These are phyloP conservation scores for Ophiocordyceps camponoti-floridani DNA, from an alignment of 2,329 filamentous ascomycete species.

Conservation along the genomic window DNA sequence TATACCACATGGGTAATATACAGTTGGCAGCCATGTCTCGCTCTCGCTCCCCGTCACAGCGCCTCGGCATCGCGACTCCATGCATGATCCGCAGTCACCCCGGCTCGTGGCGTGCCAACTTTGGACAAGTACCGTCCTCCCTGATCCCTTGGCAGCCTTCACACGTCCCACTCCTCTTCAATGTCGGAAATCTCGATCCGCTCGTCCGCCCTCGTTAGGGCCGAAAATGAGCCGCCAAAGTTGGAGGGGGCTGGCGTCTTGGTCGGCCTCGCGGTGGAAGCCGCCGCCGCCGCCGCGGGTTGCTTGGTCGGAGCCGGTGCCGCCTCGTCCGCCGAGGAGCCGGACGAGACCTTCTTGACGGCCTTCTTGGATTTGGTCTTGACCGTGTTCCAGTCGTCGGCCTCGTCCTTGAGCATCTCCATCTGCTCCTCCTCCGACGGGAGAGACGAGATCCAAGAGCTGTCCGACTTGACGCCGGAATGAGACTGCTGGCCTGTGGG, in stretches of 20 bases:
- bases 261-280: slow-evolving; percentile 8
- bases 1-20: slow-evolving; percentile 1
- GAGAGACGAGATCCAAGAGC: slow-evolving; percentile 29
- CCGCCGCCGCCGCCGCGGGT: neutral
- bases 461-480: slow-evolving; percentile 14
- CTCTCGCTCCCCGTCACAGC: neutral
- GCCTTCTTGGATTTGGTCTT: slow-evolving; percentile 26
- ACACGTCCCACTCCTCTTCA: slow-evolving; percentile 36
- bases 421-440: slow-evolving; percentile 47
- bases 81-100: neutral
- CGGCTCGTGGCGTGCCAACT: neutral
- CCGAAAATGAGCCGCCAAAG: slow-evolving; percentile 30
- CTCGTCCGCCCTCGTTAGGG: slow-evolving; percentile 23
- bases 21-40: slow-evolving; percentile 1
- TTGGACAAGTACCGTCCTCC: neutral
- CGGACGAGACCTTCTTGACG: slow-evolving; percentile 16
- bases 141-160: slow-evolving; percentile 3
- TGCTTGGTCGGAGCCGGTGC: slow-evolving; percentile 14
- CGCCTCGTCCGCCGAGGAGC: slow-evolving; percentile 16
- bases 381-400: slow-evolving; percentile 43
- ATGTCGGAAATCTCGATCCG: slow-evolving; percentile 16
- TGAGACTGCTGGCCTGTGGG: slow-evolving; percentile 5
- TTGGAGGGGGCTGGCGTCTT: slow-evolving; percentile 15
- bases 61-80: neutral
- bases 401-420: slow-evolving; percentile 32